Evolutionary conservation across 2,329 filamentous ascomycete species (phyloP), one percentile per base, ranked within the genome.

Genomic region (Aspergillus intermedius): DNA sequence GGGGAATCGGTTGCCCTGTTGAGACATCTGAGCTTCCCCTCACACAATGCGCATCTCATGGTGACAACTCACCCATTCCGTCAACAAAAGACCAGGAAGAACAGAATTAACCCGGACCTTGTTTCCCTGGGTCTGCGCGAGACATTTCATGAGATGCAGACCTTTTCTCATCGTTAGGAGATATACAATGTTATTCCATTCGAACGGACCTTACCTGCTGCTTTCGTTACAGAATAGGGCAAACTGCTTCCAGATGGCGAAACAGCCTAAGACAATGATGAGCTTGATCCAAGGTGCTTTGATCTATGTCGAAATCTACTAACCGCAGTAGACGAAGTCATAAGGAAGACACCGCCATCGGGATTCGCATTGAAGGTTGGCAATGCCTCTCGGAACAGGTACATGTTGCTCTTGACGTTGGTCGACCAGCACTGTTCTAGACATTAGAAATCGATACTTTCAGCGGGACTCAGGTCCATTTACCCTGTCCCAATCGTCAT

Each of bases 171-270:
- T 49, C 13, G 19, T 44, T 42, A 37, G 50, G 13, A 55, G 47
- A 40, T 19, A 45, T 10, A 28, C 19, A 28, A 34, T 17, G 13
- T 19, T 19, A 3, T 13, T 40, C 19, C 7, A 44, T 15, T 17
- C 10, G 4, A 23, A 69, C 49, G 23, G 7, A 40, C 17, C 50
- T 43, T 63, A 69, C 84, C 80, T 9, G 88, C 88, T 0, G 87
- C 80, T 64, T 93, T 93, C 34, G 86, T 87, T 15, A 91, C 84
- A 0, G 82, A 76, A 60, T 93, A 93, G 3, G 88, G 80, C 83
- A 83, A 77, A 39, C 76, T 78, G 55, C 76, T 80, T 4, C 80
- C 80, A 46, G 62, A 64, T 45, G 77, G 65, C n/a, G 70, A 61
- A 51, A 77, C 56, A 42, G 75, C 75, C 75, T 78, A 52, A 32